Percentiles rank a stretch among this genome's conserved stretches.
These are phyloP conservation scores for Trypanosoma melophagium DNA, from an alignment of 208 protist genomes.

Conservation along the genomic window DNA sequence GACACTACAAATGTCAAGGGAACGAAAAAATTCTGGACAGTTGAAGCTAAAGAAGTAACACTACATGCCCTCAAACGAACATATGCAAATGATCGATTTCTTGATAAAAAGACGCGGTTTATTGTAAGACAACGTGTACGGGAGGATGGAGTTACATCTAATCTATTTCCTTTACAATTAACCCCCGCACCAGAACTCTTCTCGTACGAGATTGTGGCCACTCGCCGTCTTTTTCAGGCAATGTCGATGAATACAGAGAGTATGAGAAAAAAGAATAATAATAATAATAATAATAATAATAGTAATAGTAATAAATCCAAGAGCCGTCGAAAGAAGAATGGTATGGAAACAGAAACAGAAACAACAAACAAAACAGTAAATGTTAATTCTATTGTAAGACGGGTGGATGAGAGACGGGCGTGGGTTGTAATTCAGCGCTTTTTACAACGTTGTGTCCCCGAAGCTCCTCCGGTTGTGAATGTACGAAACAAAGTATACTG, in stretches of 20 bases:
- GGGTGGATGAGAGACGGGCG: constrained; percentile 42
- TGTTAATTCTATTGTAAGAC: constrained; percentile 22
- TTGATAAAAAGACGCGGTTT: constrained; percentile 70
- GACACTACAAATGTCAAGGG: not conserved
- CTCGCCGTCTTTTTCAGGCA: constrained; percentile 24
- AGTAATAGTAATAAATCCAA: constrained; percentile 4
- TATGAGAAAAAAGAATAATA: not conserved
- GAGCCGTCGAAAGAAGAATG: constrained; percentile 3
- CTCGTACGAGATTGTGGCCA: constrained; percentile 79
- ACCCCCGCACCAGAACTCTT: constrained; percentile 33
- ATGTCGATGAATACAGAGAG: not conserved
- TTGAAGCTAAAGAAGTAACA: constrained; percentile 34
- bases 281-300: not conserved
- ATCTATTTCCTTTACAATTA: constrained; percentile 66
- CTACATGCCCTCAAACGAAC: constrained; percentile 43
- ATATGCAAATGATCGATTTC: constrained; percentile 43
- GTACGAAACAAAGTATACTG: constrained; percentile 62
- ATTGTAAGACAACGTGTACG: constrained; percentile 54
- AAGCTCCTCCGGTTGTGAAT: constrained; percentile 48
- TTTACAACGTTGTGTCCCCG: constrained; percentile 33
- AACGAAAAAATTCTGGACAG: constrained; percentile 54
- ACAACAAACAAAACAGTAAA: not conserved
- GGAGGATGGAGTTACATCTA: constrained; percentile 75
- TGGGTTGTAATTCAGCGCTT: constrained; percentile 57
- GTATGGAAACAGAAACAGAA: not conserved